Percentiles rank a stretch among this genome's conserved stretches.
Evolutionary conservation across 768 basidiomycete species (phyloP).

Genomic region (Tricholomella constricta): DNA sequence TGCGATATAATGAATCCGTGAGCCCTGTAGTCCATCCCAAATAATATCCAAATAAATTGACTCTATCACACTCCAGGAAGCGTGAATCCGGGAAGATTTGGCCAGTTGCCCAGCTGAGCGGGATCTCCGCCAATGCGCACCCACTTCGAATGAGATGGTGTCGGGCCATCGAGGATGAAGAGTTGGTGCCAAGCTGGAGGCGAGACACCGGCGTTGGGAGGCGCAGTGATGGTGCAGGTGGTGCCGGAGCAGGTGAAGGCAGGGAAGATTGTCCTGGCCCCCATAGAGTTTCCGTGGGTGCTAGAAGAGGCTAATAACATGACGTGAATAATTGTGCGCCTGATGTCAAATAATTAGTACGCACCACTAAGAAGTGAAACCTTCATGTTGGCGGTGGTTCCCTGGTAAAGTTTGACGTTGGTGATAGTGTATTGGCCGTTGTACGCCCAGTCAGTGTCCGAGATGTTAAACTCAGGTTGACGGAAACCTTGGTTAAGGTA

Average conservation of each 20-base stretch:
- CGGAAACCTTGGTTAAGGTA: constrained; percentile 67
- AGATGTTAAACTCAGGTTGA: constrained; percentile 64
- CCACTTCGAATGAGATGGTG: constrained; percentile 74
- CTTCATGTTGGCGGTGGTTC: constrained; percentile 45
- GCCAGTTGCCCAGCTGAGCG: constrained; percentile 70
- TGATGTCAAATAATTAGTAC: constrained; percentile 19
- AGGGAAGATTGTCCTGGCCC: constrained; percentile 71
- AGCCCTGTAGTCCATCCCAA: constrained; percentile 13
- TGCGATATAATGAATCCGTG: neutral
- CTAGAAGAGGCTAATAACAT: constrained; percentile 59
- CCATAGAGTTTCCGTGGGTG: constrained; percentile 80
- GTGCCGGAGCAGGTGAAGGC: constrained; percentile 67
- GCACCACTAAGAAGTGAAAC: constrained; percentile 67
- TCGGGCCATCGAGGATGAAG: constrained; percentile 77
- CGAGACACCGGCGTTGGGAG: constrained; percentile 65
- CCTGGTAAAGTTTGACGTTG: constrained; percentile 46
- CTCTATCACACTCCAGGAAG: constrained; percentile 54
- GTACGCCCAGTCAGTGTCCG: constrained; percentile 64
- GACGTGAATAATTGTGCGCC: constrained; percentile 7
- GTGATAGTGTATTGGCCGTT: constrained; percentile 55
- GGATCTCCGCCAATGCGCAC: constrained; percentile 83
- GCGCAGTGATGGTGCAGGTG: constrained; percentile 76
- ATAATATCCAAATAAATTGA: constrained; percentile 16
- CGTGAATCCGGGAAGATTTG: constrained; percentile 65
- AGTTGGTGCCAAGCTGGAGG: constrained; percentile 81